Evolutionary conservation across 2,329 filamentous ascomycete genomes (phyloP).

Genomic region (Alternaria novae-zelandiae): DNA sequence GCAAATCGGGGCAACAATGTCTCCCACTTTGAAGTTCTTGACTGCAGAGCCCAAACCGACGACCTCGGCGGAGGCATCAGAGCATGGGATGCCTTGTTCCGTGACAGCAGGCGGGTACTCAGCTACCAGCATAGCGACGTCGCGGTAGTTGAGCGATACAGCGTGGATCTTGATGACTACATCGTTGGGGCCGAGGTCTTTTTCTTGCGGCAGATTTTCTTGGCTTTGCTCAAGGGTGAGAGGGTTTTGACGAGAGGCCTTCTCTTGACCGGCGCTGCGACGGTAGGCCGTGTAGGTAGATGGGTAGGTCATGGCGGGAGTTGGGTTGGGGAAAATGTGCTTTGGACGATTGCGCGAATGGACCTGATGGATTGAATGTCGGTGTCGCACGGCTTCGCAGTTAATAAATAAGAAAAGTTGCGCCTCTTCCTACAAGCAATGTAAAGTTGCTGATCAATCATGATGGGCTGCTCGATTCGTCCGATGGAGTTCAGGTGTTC

Average conservation of each 20-base stretch:
- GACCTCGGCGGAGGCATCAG: slow-evolving; percentile 36
- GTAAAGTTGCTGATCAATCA: background rate
- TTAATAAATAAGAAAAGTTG: background rate
- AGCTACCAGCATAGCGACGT: slow-evolving; percentile 31
- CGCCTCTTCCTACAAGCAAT: too few relatives aligned
- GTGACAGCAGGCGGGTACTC: slow-evolving; percentile 16
- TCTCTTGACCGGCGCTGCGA: slow-evolving; percentile 20
- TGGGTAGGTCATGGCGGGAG: slow-evolving; percentile 17
- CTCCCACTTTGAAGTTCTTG: slow-evolving; percentile 24
- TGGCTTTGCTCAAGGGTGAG: slow-evolving; percentile 6
- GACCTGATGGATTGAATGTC: background rate
- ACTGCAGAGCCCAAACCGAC: slow-evolving; percentile 26
- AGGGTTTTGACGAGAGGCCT: slow-evolving; percentile 17
- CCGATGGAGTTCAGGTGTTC: background rate
- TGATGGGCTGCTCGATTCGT: background rate
- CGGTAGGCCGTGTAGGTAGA: slow-evolving; percentile 24
- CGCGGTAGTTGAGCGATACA: slow-evolving; percentile 38
- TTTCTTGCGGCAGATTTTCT: background rate
- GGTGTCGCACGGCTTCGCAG: background rate
- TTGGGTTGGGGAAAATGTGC: background rate
- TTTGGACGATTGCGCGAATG: background rate
- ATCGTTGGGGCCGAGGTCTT: slow-evolving; percentile 16
- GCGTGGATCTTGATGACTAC: slow-evolving; percentile 36
- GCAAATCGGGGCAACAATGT: slow-evolving; percentile 29
- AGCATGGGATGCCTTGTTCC: slow-evolving; percentile 25